Evolutionary conservation across 1,284 basidiomycete species (phyloP), one percentile per base, ranked within the genome.

Genomic region (Fomitopsis betulina): DNA sequence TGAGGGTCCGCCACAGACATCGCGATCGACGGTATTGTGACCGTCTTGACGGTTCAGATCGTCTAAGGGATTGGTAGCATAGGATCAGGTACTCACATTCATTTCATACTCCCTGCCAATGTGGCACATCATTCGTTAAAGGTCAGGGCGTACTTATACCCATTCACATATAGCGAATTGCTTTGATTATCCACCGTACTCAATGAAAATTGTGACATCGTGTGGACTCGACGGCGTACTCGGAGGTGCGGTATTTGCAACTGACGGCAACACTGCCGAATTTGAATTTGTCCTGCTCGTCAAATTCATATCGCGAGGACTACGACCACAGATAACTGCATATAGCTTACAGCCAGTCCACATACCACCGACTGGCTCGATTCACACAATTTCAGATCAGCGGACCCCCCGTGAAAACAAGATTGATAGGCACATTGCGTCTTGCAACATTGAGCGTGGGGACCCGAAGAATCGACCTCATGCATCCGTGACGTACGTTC

Each of bases 31-130:
- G 80, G 80, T 40, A 70, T 74, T 15, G 76, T 78, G 21, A 70
- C 70, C 1, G 60, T 82, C n/a, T 66, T 82, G 52, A 81, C 78
- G 6, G 77, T 82, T 23, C 76, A 66, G 10, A 77, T 79, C 21
- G 17, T 21, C 39, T 49, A 42, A 56, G 35, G n/a, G 19, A 6
- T 5, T 37, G 13, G 3, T 37, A 15, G 35, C 25, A 47, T 27
- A 27, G 42, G 13, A 23, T 23, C 12, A 13, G 2, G 5, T 7
- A 19, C 3, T 8, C 9, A 19, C 10, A 43, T 23, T 23, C 42
- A 23, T 23, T 21, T 9, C 19, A 10, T 2, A 13, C 21, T 25
- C 40, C n/a, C 6, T 23, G 19, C 21, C 8, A 40, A 17, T 17
- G 19, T 40, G 19, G n/a, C 39, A 40, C n/a, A 40, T n/a, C 17